These are phyloP conservation scores for Neurospora sp. DNA, from an alignment of 495 filamentous ascomycete species.

Conservation along the genomic window DNA sequence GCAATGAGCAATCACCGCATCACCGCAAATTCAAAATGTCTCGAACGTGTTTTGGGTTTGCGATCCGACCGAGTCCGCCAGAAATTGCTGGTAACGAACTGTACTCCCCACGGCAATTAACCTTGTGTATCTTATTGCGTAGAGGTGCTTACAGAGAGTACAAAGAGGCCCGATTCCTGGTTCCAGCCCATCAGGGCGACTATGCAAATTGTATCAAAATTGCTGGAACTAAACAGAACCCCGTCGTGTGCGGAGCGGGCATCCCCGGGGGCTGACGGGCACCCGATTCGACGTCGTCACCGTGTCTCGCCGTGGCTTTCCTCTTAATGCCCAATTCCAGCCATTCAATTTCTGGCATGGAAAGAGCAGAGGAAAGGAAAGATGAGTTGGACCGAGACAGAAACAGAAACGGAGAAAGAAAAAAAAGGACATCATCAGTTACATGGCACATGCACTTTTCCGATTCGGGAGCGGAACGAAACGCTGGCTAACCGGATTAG, in stretches of 20 bases:
- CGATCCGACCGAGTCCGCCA: background rate
- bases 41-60: background rate
- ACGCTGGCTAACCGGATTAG: background rate
- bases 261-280: background rate
- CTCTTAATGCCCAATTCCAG: conserved; percentile 21
- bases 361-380: background rate
- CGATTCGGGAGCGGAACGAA: background rate
- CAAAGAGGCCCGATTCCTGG: background rate
- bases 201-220: background rate
- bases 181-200: background rate
- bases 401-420: background rate
- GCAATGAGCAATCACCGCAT: background rate
- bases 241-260: background rate
- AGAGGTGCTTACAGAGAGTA: background rate
- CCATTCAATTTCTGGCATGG: conserved; percentile 6
- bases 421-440: background rate
- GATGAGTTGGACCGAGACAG: background rate
- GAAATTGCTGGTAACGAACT: background rate
- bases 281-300: conserved; percentile 20
- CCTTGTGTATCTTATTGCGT: background rate
- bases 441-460: background rate
- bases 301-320: conserved; percentile 3
- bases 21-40: background rate
- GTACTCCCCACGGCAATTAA: background rate
- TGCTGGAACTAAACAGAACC: background rate